Conservation (phyloP, 192 early-diverging fungal genomes). For the Umbelopsis isabellina region DNA sequence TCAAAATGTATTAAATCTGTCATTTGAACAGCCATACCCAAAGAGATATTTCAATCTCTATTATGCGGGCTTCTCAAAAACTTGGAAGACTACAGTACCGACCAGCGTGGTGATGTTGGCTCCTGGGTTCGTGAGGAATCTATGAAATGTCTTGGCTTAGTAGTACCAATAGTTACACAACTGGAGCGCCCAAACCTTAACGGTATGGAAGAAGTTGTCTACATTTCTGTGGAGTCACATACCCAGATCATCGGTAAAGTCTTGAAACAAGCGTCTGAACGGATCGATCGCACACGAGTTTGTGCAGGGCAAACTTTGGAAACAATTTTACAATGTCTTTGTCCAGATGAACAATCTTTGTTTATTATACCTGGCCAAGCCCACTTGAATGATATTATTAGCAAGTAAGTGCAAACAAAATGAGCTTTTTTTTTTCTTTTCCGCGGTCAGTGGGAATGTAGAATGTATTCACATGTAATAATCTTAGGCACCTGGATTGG, state of each 20-base stretch:
- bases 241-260: conserved; percentile 48
- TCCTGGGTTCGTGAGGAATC: conserved; percentile 85
- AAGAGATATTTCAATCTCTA: conserved; percentile 45
- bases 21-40: conserved; percentile 33
- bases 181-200: conserved; percentile 29
- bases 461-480: background rate
- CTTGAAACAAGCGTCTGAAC: conserved; percentile 84
- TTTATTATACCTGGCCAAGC: background rate
- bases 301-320: conserved; percentile 69
- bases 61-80: conserved; percentile 62
- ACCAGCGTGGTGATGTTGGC: conserved; percentile 94
- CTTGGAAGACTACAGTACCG: conserved; percentile 83
- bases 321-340: conserved; percentile 45
- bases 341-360: conserved; percentile 15
- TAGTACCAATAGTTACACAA: conserved; percentile 45
- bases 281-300: conserved; percentile 86
- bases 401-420: too few species aligned
- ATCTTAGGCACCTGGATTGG: conserved; percentile 61
- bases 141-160: conserved; percentile 60
- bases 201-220: conserved; percentile 7
- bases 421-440: too few species aligned
- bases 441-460: too few species aligned
- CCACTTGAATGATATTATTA: too few species aligned
- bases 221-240: conserved; percentile 46
- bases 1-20: conserved; percentile 31